Base-by-base conservation (phyloP, 805 yeast species). In the Wickerhamomyces chambardii region DNA sequence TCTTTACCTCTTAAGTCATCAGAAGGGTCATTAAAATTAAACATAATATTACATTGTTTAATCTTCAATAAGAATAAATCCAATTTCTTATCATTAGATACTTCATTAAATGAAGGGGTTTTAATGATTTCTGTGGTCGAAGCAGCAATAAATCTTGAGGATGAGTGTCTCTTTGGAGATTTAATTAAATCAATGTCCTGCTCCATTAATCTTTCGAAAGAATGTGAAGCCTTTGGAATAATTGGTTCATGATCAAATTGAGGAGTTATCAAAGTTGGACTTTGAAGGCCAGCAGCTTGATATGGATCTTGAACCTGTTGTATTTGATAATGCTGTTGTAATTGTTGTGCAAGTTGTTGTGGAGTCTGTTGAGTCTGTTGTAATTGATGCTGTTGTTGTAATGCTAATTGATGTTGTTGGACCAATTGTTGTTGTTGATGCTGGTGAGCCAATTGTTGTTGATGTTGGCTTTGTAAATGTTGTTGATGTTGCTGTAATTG, bases 1-100 rank as follows among this genome's bases (percentile, higher is more conserved):
- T 92, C 97, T 58, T 92, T 92, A 31, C 97, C 96, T 50, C 82
- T 78, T 35, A 87, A 75, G 58, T 92, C 97, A 38, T 79, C 78
- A 12, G 95, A 81, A 6, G 97, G 95, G 59, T 92, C 97, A 50
- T 75, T 75, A 55, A 92, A 92, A 63, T 92, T 96, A 64, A 90
- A 92, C 64, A 92, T 76, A 18, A 87, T 79, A 56, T 85, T 86
- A 66, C 97, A 90, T 61, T 92, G 98, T 50, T 87, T 95, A 34
- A 90, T 78, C 53, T 92, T 92, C 48, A 82, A 82, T 36, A 87
- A 63, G 51, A 92, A 92, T 41, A 92, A 68, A 19, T 78, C 81
- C 34, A 79, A 74, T 42, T 82, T 80, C 52, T 85, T 90, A 42
- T 78, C 85, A 16, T 86, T 82, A 4, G 84, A 73, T 16, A 89